These are phyloP conservation scores for Fusarium sp. DNA, from an alignment of 2,329 filamentous ascomycete species.

Conservation along the genomic window DNA sequence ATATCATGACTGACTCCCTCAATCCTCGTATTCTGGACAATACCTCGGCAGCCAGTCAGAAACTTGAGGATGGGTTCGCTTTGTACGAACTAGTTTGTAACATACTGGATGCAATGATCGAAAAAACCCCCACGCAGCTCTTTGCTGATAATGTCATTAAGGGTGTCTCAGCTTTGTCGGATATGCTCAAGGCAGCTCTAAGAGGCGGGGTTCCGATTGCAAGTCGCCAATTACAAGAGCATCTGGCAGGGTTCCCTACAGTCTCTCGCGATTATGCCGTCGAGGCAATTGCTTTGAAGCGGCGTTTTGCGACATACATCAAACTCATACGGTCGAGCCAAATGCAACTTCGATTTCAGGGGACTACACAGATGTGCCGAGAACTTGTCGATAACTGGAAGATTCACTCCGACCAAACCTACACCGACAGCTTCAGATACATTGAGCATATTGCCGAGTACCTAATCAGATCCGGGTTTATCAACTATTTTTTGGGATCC, in stretches of 20 bases:
- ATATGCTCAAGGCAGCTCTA: conserved; percentile 58
- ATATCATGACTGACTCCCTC: conserved; percentile 50
- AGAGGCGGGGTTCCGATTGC: conserved; percentile 53
- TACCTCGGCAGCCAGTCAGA: conserved; percentile 45
- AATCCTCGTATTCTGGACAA: conserved; percentile 36
- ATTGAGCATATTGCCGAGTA: conserved; percentile 76
- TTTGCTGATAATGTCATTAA: conserved; percentile 57
- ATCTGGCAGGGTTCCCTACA: conserved; percentile 50
- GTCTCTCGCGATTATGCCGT: conserved; percentile 55
- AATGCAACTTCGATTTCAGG: conserved; percentile 89
- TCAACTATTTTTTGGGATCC: conserved; percentile 89
- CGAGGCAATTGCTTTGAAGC: conserved; percentile 69
- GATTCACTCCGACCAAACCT: conserved; percentile 61
- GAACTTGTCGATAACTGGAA: conserved; percentile 77
- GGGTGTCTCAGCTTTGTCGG: conserved; percentile 56
- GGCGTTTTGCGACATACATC: conserved; percentile 76
- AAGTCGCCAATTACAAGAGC: conserved; percentile 42
- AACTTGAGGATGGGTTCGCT: conserved; percentile 55
- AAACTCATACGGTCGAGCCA: conserved; percentile 84
- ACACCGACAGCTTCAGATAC: conserved; percentile 58
- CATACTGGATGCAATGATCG: conserved; percentile 60
- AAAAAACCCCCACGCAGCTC: conserved; percentile 67
- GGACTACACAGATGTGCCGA: conserved; percentile 77
- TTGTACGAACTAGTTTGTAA: conserved; percentile 58
- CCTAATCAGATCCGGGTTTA: conserved; percentile 75